A percentile compares a stretch with the other conserved stretches of the same genome.
phyloP scores from a whole-genome alignment of 2,329 filamentous ascomycete genomes.

The Onygena corvina region DNA sequence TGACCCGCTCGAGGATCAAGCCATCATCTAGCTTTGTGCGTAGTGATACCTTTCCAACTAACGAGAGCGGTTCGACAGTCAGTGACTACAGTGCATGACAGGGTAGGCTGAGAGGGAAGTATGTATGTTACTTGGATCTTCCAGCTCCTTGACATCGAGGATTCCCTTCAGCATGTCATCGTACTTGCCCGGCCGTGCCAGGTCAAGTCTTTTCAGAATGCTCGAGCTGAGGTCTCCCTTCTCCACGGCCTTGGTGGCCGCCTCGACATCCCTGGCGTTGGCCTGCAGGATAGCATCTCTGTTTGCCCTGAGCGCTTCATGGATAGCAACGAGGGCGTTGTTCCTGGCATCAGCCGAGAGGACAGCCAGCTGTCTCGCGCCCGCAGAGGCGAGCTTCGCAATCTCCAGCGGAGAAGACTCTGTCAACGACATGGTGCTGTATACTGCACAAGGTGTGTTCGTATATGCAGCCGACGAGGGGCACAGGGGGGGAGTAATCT shows the following conservation, averaged over 20 bases:
- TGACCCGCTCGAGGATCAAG: constrained; percentile 72
- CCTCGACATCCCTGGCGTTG: constrained; percentile 69
- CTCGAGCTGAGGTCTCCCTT: constrained; percentile 67
- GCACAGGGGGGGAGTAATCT: too few relatives aligned
- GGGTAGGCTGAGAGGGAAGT: neutral
- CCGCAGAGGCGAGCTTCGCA: constrained; percentile 63
- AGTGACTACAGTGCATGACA: neutral
- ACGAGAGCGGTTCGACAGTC: constrained; percentile 15
- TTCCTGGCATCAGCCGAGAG: constrained; percentile 67
- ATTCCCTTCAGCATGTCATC: constrained; percentile 97
- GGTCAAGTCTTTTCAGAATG: constrained; percentile 75
- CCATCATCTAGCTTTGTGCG: constrained; percentile 78
- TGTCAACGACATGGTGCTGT: constrained; percentile 86
- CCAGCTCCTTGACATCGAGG: constrained; percentile 67
- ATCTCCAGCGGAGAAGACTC: constrained; percentile 68
- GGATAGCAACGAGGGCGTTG: constrained; percentile 69
- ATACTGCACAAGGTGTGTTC: too few relatives aligned
- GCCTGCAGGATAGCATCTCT: constrained; percentile 70
- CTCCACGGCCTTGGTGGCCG: constrained; percentile 59
- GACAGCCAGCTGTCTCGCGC: constrained; percentile 71
- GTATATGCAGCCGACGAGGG: too few relatives aligned
- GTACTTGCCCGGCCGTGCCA: constrained; percentile 79
- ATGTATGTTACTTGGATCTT: constrained; percentile 62
- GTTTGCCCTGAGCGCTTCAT: constrained; percentile 58
- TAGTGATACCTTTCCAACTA: constrained; percentile 73